Conservation (phyloP, 1,139 yeast genomes). For the Protomyces gravidus region DNA sequence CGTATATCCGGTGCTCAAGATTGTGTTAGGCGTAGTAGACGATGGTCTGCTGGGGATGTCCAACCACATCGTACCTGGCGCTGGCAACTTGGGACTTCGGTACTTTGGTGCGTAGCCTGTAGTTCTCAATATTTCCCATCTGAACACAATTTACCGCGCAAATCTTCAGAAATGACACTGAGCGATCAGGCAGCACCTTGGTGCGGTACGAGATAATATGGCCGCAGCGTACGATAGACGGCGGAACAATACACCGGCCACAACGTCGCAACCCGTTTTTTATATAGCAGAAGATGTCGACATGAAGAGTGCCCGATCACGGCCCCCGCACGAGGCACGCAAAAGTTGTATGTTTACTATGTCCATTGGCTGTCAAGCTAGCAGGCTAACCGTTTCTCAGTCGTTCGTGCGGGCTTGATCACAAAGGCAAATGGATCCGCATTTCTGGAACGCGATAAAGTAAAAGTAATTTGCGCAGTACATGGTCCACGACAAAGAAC, state of each 20-base stretch:
- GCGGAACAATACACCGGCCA: conserved; percentile 13
- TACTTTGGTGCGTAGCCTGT: conserved; percentile 27
- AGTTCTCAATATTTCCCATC: no score
- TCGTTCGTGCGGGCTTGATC: conserved; percentile 1
- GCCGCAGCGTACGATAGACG: conserved; percentile 16
- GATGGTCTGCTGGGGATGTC: conserved; percentile 28
- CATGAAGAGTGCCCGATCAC: background rate
- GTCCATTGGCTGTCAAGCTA: background rate
- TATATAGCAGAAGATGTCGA: background rate
- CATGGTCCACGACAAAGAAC: conserved; percentile 16
- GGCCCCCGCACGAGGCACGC: background rate
- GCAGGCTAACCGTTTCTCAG: no score
- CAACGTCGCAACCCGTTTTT: conserved; percentile 3
- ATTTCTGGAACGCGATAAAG: conserved; percentile 6
- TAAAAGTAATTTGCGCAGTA: conserved; percentile 1
- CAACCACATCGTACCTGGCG: conserved; percentile 28
- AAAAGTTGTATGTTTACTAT: background rate
- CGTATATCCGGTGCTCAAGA: conserved; percentile 65
- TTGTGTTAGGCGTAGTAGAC: conserved; percentile 65
- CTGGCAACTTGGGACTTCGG: conserved; percentile 30
- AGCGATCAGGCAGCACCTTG: no score
- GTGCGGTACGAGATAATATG: no score
- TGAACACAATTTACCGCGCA: no score
- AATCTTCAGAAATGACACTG: no score
- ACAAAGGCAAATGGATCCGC: conserved; percentile 6